Percentiles rank a stretch among this genome's conserved stretches.
These are phyloP conservation scores for Globisporangium abappressorium DNA, from an alignment of 352 stramenopile species.

Conservation along the genomic window DNA sequence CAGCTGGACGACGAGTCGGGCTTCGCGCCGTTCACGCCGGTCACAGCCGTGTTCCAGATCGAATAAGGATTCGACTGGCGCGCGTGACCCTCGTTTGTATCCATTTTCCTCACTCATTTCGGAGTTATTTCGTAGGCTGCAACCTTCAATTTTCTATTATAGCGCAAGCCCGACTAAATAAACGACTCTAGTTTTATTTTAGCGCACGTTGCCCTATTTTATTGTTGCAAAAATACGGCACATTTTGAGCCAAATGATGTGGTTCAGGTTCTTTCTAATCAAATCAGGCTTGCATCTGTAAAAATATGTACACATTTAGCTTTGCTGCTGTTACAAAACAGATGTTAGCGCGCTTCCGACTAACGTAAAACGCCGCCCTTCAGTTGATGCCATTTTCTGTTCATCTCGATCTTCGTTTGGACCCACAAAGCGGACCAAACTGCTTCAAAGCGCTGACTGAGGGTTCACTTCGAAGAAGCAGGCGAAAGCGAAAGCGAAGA, in stretches of 20 bases:
- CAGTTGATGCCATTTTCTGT: not conserved
- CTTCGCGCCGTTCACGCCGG: conserved; percentile 39
- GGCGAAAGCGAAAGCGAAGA: not conserved
- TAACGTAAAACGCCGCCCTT: not conserved
- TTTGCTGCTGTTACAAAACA: no score
- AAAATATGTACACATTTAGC: no score
- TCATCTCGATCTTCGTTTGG: not conserved
- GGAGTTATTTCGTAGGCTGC: not conserved
- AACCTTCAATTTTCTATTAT: conserved; percentile 11
- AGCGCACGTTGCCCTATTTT: not conserved
- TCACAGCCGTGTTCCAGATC: conserved; percentile 79
- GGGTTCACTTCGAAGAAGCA: not conserved
- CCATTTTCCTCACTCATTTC: conserved; percentile 1
- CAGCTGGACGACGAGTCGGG: conserved; percentile 57
- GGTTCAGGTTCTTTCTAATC: not conserved
- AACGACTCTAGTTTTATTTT: not conserved
- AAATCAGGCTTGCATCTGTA: not conserved
- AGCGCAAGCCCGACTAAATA: not conserved
- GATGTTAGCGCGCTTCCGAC: not conserved
- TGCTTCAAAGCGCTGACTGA: not conserved
- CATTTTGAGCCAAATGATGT: not conserved
- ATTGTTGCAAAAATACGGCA: not conserved
- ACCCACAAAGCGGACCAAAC: not conserved
- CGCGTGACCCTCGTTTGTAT: not conserved
- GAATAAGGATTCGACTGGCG: conserved; percentile 41